Evolutionary conservation across 2,329 filamentous ascomycete genomes (phyloP).

Genomic region (Hymenoscyphus albidus): DNA sequence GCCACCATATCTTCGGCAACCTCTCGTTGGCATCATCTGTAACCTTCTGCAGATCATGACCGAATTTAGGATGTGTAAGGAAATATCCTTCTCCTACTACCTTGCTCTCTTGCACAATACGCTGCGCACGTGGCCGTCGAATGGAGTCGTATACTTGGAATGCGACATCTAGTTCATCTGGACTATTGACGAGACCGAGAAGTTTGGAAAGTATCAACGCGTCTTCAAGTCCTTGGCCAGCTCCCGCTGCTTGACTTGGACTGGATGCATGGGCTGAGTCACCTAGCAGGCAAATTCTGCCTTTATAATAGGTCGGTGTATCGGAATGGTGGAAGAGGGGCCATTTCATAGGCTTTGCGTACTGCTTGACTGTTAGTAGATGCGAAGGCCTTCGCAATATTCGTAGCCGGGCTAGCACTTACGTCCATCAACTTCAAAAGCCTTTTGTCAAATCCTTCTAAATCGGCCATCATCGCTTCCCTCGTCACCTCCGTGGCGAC

Average conservation of each 20-base stretch:
- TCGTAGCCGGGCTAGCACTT: constrained; percentile 1
- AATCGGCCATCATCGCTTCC: constrained; percentile 40
- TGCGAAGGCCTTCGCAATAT: not conserved
- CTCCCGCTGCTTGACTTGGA: constrained; percentile 55
- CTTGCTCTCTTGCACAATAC: constrained; percentile 15
- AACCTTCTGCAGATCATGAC: constrained; percentile 36
- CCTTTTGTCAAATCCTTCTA: constrained; percentile 39
- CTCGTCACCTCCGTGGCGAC: constrained; percentile 40
- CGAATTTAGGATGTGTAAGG: constrained; percentile 38
- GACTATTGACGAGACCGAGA: constrained; percentile 38
- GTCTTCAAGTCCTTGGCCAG: constrained; percentile 54
- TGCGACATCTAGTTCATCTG: constrained; percentile 38
- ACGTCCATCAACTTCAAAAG: constrained; percentile 18
- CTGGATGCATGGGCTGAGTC: constrained; percentile 60
- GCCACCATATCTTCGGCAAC: constrained; percentile 35
- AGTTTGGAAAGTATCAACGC: constrained; percentile 41
- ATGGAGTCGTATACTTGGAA: constrained; percentile 47
- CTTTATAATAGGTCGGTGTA: constrained; percentile 37
- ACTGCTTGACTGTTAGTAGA: constrained; percentile 7
- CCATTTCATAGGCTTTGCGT: constrained; percentile 21
- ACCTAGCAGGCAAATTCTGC: constrained; percentile 47
- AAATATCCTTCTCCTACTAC: constrained; percentile 37
- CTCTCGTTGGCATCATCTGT: constrained; percentile 35
- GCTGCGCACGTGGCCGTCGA: constrained; percentile 34
- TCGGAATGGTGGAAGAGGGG: constrained; percentile 33